Percentiles rank a stretch among this genome's conserved stretches.
phyloP scores from a whole-genome alignment of 1,139 yeast genomes.

The Hyphopichia wangnamkhiaoensis region DNA sequence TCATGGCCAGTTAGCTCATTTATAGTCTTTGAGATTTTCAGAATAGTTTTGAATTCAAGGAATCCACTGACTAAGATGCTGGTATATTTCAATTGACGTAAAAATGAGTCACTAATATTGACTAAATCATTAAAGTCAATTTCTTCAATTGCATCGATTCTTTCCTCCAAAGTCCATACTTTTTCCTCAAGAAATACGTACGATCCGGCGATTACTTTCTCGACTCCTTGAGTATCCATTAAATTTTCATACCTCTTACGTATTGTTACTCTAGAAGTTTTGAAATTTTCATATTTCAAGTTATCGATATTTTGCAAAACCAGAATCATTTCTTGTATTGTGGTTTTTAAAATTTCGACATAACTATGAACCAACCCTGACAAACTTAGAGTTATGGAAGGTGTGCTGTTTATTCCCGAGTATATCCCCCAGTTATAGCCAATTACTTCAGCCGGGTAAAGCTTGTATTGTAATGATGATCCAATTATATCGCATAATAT shows the following conservation, averaged over 20 bases:
- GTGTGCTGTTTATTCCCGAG: slow-evolving; percentile 52
- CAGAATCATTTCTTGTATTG: slow-evolving; percentile 19
- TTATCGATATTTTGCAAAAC: slow-evolving; percentile 13
- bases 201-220: slow-evolving; percentile 47
- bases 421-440: slow-evolving; percentile 57
- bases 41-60: slow-evolving; percentile 14
- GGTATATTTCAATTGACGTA: slow-evolving; percentile 27
- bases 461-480: slow-evolving; percentile 28
- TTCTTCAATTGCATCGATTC: slow-evolving; percentile 40
- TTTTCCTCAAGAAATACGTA: slow-evolving; percentile 53
- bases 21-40: slow-evolving; percentile 15
- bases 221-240: slow-evolving; percentile 37
- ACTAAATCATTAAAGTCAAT: slow-evolving; percentile 24
- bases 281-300: slow-evolving; percentile 32
- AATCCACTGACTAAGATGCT: slow-evolving; percentile 55
- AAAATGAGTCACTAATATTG: slow-evolving; percentile 18
- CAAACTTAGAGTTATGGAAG: slow-evolving; percentile 48
- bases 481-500: slow-evolving; percentile 49
- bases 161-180: slow-evolving; percentile 51
- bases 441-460: slow-evolving; percentile 53
- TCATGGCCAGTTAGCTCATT: slow-evolving; percentile 16
- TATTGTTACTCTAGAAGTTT: slow-evolving; percentile 43
- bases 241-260: slow-evolving; percentile 45
- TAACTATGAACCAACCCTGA: slow-evolving; percentile 50
- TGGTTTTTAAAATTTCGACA: slow-evolving; percentile 20